Evolutionary conservation across 495 filamentous ascomycete species (phyloP), one percentile per base, ranked within the genome.

Genomic region (Hypoxylon crocopeplum): DNA sequence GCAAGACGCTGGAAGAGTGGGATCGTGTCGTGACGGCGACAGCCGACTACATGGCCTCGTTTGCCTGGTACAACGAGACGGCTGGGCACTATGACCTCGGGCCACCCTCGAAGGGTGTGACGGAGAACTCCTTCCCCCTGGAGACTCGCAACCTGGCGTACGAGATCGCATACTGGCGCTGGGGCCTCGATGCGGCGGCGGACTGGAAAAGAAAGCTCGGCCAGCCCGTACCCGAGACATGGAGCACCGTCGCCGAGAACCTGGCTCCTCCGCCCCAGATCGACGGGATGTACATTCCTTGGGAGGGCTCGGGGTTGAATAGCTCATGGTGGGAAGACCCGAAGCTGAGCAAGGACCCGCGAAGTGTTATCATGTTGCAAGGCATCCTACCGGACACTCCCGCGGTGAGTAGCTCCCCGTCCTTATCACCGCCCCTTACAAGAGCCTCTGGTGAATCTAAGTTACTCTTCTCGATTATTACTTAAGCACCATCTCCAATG

Each of bases 81-180:
- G 62, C 75, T 10, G 55, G 67, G 8, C 60, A 69, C n/a, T 77
- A 72, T 45, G 73, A 77, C 57, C 72, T 77, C 22, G 75, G 73
- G 0, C 73, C 75, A 5, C 75, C 75, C 15, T 71, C 54, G 41
- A 76, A 77, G 41, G 70, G 72, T 5, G 73, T 74, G 17, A 69
- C 68, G 2, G 75, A 77, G 46, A 76, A 72, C 55, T 75, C 73
- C 7, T 67, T 66, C 30, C 72, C 73, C 2, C 68, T 70, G 19
- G 51, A 59, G 13, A 75, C 73, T 7, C 54, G 69, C 3, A 77
- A 77, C 29, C 72, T 74, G 8, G 73, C 62, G 7, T 65, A 60
- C 32, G 62, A 65, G 57, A 61, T 76, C 3, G 73, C 75, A 7
- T 76, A 77, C 45, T 81, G 79, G 78, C 66, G 75, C 19, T 81